phyloP scores from a whole-genome alignment of 306 rosid species.

The Parietaria judaica region DNA sequence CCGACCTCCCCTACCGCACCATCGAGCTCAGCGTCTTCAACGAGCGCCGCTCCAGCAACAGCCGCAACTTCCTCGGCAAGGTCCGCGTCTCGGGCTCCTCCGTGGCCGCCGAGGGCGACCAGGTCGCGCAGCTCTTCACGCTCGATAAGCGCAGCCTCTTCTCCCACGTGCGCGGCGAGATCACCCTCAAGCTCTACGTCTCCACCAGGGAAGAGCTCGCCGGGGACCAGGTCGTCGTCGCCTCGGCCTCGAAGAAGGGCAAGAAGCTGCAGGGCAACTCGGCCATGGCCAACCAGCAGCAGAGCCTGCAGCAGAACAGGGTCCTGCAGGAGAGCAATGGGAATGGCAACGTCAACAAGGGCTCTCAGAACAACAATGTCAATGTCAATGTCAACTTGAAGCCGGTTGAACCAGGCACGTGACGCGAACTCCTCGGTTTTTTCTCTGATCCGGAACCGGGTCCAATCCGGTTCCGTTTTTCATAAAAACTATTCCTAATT shows the following conservation, averaged over 20 bases:
- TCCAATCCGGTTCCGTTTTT: no score
- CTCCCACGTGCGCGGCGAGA: constrained; percentile 55
- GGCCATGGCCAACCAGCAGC: constrained; percentile 25
- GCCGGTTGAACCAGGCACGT: constrained; percentile 22
- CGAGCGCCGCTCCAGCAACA: constrained; percentile 39
- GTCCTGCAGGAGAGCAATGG: constrained; percentile 19
- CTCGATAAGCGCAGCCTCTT: constrained; percentile 55
- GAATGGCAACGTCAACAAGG: constrained; percentile 10
- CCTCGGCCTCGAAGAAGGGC: constrained; percentile 34
- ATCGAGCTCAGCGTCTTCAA: constrained; percentile 48
- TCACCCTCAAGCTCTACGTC: constrained; percentile 45
- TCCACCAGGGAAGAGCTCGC: constrained; percentile 24
- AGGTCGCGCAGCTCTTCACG: constrained; percentile 26
- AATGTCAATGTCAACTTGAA: constrained; percentile 17
- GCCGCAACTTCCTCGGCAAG: constrained; percentile 49
- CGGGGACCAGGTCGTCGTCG: constrained; percentile 25
- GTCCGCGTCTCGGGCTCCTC: constrained; percentile 49
- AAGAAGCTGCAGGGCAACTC: constrained; percentile 38
- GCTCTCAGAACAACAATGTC: constrained; percentile 18
- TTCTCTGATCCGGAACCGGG: constrained; percentile 15
- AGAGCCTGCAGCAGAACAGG: constrained; percentile 21
- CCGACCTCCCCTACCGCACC: constrained; percentile 51
- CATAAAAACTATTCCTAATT: no score
- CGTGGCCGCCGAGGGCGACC: constrained; percentile 40
- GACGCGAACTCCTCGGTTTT: neutral